Conservation (phyloP, 2,329 filamentous ascomycete genomes). For the Cryphonectria japonica region DNA sequence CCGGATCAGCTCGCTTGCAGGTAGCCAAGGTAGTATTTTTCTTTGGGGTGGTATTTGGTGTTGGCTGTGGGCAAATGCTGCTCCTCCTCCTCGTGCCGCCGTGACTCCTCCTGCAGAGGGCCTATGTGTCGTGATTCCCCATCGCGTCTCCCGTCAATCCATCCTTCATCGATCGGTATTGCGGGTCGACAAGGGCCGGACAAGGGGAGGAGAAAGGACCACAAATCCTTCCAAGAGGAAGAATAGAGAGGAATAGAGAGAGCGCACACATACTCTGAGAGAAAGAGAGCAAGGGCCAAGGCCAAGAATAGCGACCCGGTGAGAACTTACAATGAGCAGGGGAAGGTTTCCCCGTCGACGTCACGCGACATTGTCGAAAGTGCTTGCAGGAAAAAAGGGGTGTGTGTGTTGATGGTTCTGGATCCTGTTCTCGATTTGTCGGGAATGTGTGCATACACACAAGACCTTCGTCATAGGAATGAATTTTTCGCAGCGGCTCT, state of each 20-base stretch:
- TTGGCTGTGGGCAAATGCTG: not conserved
- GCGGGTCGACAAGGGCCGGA: conserved; percentile 2
- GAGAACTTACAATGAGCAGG: conserved; percentile 62
- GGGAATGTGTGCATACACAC: not conserved
- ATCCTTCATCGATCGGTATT: conserved; percentile 1
- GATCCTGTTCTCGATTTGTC: not conserved
- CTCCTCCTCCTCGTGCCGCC: not conserved
- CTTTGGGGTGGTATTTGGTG: not conserved
- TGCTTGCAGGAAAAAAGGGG: conserved; percentile 1
- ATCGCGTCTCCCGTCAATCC: conserved; percentile 1
- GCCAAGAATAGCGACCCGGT: conserved; percentile 30
- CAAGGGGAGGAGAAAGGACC: not conserved
- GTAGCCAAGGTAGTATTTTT: conserved; percentile 2
- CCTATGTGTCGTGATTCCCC: not conserved
- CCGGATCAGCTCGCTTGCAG: conserved; percentile 1
- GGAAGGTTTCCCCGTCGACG: conserved; percentile 52
- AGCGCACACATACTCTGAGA: not conserved
- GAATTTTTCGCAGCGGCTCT: conserved; percentile 3
- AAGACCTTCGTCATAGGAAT: conserved; percentile 13
- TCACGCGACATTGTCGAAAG: conserved; percentile 14
- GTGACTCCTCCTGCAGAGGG: not conserved
- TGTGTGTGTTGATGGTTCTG: not conserved
- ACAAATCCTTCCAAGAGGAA: not conserved
- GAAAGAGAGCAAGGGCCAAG: not conserved
- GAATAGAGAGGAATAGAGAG: not conserved